Evolutionary conservation across 2,329 filamentous ascomycete genomes (phyloP).

Genomic region (Phialophora chinensis): DNA sequence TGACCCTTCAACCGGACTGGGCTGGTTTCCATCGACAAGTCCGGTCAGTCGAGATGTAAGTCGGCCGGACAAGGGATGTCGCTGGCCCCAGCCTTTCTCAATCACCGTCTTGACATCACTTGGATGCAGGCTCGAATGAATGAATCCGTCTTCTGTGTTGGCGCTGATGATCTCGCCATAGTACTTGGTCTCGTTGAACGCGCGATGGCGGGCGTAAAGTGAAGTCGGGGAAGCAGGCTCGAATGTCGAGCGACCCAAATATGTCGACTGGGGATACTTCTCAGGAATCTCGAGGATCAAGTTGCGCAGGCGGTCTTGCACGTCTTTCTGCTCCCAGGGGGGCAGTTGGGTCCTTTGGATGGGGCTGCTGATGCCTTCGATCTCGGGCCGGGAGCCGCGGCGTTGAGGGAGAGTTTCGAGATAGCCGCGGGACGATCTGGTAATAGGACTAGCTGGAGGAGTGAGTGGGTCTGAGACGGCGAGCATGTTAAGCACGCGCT

Average conservation of each 20-base stretch:
- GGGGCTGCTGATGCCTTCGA: slow-evolving; percentile 24
- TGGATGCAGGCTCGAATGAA: slow-evolving; percentile 64
- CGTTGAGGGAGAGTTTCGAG: slow-evolving; percentile 30
- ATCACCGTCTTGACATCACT: slow-evolving; percentile 75
- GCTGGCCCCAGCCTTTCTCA: slow-evolving; percentile 78
- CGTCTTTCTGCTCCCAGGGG: slow-evolving; percentile 23
- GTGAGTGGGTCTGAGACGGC: slow-evolving; percentile 28
- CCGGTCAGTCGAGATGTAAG: slow-evolving; percentile 24
- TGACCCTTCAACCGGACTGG: slow-evolving; percentile 5
- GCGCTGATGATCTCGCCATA: slow-evolving; percentile 34
- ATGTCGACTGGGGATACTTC: slow-evolving; percentile 25
- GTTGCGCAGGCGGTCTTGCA: slow-evolving; percentile 24
- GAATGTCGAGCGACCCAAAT: slow-evolving; percentile 35
- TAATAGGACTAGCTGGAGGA: slow-evolving; percentile 13
- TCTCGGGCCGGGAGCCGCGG: slow-evolving; percentile 25
- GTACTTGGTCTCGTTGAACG: slow-evolving; percentile 32
- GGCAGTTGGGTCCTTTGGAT: slow-evolving; percentile 27
- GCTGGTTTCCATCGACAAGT: slow-evolving; percentile 1
- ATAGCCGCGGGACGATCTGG: slow-evolving; percentile 27
- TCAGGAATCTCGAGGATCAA: slow-evolving; percentile 24
- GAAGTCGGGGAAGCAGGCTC: slow-evolving; percentile 26
- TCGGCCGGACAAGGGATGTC: slow-evolving; percentile 55
- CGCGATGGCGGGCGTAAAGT: slow-evolving; percentile 32
- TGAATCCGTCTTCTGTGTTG: slow-evolving; percentile 24
- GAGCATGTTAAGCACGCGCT: slow-evolving; percentile 21